Conservation (phyloP, 2,329 filamentous ascomycete species). For the Xylaria digitata region DNA sequence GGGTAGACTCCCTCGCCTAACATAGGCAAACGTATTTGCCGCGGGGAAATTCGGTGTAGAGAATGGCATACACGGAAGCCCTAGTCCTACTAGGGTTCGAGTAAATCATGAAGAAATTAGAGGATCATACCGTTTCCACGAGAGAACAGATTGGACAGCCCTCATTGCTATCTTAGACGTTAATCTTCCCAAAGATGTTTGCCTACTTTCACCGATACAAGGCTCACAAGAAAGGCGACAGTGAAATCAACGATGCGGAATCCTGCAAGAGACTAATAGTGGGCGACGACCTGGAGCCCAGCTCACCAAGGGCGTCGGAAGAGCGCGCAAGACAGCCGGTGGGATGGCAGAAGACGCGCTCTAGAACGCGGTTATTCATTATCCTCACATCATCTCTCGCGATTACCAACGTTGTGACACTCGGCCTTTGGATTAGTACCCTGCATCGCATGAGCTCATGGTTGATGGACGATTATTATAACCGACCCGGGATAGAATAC, state of each 20-base stretch:
- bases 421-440: constrained; percentile 4
- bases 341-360: background rate
- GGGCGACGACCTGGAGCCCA: background rate
- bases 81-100: background rate
- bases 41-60: background rate
- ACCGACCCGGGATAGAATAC: constrained; percentile 2
- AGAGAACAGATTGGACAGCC: background rate
- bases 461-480: constrained; percentile 1
- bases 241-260: background rate
- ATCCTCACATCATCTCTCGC: background rate
- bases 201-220: background rate
- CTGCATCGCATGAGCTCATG: background rate
- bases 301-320: background rate
- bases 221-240: background rate
- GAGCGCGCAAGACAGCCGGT: background rate
- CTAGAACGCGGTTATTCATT: background rate
- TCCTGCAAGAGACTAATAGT: background rate
- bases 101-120: background rate
- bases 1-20: background rate
- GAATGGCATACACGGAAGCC: background rate
- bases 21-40: background rate
- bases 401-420: constrained; percentile 1
- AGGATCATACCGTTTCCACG: background rate
- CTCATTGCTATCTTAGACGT: background rate
- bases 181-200: background rate